phyloP scores from a whole-genome alignment of 352 stramenopile species.

The Phytophthora brassicae region DNA sequence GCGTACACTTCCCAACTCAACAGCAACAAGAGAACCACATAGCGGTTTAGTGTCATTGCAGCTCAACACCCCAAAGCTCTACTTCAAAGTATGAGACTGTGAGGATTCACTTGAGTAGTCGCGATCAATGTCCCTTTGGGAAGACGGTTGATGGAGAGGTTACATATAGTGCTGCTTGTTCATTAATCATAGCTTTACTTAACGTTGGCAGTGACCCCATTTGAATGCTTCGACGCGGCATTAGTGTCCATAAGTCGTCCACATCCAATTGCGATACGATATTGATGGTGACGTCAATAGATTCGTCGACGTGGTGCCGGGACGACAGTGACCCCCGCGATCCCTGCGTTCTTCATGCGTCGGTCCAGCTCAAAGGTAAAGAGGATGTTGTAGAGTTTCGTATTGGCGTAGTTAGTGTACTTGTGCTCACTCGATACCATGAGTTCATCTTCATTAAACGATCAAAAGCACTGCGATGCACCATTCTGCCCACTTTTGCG shows the following conservation, averaged over 20 bases:
- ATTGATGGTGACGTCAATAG: slow-evolving; percentile 27
- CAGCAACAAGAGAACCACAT: slow-evolving; percentile 21
- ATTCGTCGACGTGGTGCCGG: slow-evolving; percentile 43
- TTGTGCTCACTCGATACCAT: slow-evolving; percentile 19
- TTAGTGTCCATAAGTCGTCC: slow-evolving; percentile 42
- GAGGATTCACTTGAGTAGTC: slow-evolving; percentile 15
- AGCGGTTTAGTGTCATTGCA: slow-evolving; percentile 1
- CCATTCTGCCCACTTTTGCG: slow-evolving; percentile 47
- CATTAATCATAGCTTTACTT: slow-evolving; percentile 24
- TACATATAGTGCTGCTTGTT: slow-evolving; percentile 4
- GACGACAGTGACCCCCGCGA: slow-evolving; percentile 35
- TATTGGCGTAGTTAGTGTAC: slow-evolving; percentile 52
- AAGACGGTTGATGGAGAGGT: slow-evolving; percentile 6
- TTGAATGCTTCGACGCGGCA: too few species aligned
- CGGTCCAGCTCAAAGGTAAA: slow-evolving; percentile 51
- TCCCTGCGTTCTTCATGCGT: slow-evolving; percentile 28
- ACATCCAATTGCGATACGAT: slow-evolving; percentile 30
- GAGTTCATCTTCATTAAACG: slow-evolving; percentile 26
- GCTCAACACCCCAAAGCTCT: neutral
- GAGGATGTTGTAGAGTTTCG: slow-evolving; percentile 62
- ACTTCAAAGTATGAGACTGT: too few species aligned
- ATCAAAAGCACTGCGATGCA: slow-evolving; percentile 35
- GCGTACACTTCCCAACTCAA: slow-evolving; percentile 3
- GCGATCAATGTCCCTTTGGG: slow-evolving; percentile 15
- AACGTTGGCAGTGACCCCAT: slow-evolving; percentile 14